phyloP scores from a whole-genome alignment of 495 filamentous ascomycete species.

The Daldinia concentrica region DNA sequence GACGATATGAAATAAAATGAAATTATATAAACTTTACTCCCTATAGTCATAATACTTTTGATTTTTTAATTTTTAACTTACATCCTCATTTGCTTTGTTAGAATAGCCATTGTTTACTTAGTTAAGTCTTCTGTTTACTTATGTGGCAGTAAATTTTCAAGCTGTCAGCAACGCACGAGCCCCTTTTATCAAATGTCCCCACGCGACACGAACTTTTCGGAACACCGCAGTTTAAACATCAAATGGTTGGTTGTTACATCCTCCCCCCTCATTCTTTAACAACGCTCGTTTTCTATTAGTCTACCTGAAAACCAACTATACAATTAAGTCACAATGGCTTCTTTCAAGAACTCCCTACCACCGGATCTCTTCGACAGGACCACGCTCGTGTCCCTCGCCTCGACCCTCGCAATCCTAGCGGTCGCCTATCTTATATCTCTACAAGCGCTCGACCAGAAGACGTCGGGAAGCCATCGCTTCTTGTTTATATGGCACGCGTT shows the following conservation, averaged over 20 bases:
- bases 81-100: background rate
- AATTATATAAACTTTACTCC: background rate
- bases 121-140: no score
- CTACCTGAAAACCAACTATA: background rate
- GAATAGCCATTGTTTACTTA: no score
- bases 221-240: constrained; percentile 1
- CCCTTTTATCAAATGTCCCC: background rate
- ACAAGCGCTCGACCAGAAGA: constrained; percentile 49
- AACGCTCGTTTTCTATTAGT: background rate
- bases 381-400: constrained; percentile 62
- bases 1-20: background rate
- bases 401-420: constrained; percentile 59
- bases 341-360: constrained; percentile 42
- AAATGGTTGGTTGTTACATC: background rate
- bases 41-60: background rate
- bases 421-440: constrained; percentile 58
- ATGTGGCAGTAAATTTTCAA: no score
- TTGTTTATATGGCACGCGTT: constrained; percentile 97
- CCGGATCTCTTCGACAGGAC: constrained; percentile 62
- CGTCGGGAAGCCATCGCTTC: constrained; percentile 60
- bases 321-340: constrained; percentile 22
- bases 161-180: background rate
- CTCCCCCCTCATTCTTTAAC: background rate
- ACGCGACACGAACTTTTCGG: background rate
- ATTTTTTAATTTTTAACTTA: background rate